Base-by-base conservation (phyloP, 768 basidiomycete species). In the Rhizopogon salebrosus region DNA sequence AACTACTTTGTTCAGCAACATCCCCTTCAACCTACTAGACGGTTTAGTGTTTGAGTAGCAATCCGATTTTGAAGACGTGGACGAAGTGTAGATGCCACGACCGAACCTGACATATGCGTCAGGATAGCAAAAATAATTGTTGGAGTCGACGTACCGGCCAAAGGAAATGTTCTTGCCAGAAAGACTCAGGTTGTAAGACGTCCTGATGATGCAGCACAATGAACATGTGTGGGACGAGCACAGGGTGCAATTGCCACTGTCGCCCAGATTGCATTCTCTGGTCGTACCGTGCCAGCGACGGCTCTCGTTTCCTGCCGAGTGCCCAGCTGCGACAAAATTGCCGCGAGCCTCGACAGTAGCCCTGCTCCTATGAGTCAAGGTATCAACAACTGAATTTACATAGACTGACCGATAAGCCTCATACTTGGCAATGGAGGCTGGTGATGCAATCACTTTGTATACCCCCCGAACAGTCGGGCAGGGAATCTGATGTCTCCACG, bases 31-130 rank as follows among this genome's bases (percentile, higher is more conserved):
- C 16, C 66, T 64, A n/a, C n/a, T n/a, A 0, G 82, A 85, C 39
- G 75, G 68, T 54, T 75, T 78, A 49, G 76, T 72, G 54, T 84
- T 85, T 48, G 70, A 72, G 11, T 84, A 84, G 61, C 87, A 88
- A 65, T 88, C 85, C 16, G 85, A 84, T 78, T 87, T 87, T 6
- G 85, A 87, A n/a, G 86, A 86, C 1, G 85, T 87, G 16, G 83
- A 83, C 5, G 84, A 85, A 1, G 85, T 86, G 62, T 87, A 87
- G 38, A 87, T 83, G 23, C 85, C 85, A 35, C 78, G 78, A 24
- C 85, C 85, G 48, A 87, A 86, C 54, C 84, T 85, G 31, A 57
- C 18, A 51, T 20, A 26, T 6, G 27, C 4, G 18, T 16, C 41
- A 53, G 5, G 1, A 29, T 27, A 35, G 11, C 23, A 37, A 7